phyloP scores from a whole-genome alignment of 1,284 basidiomycete species.

The Coriolopsis trogii region DNA sequence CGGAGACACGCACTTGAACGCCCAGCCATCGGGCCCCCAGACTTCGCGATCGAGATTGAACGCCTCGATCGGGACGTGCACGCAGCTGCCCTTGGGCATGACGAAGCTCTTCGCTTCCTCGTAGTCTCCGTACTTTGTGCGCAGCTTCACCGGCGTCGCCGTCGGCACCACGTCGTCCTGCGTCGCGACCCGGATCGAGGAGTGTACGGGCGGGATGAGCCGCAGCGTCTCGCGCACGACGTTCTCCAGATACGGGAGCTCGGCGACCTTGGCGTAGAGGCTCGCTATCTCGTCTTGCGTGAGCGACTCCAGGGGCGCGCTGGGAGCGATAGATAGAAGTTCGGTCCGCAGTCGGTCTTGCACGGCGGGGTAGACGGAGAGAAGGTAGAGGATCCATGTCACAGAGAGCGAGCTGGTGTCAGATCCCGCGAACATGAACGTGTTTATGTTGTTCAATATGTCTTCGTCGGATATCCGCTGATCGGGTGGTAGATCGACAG shows the following conservation, averaged over 20 bases:
- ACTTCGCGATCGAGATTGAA: conserved; percentile 74
- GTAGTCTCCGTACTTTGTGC: conserved; percentile 45
- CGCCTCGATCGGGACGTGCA: conserved; percentile 77
- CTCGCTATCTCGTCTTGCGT: conserved; percentile 62
- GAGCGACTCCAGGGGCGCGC: conserved; percentile 43
- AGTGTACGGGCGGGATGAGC: conserved; percentile 80
- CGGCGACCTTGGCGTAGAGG: conserved; percentile 57
- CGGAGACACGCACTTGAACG: conserved; percentile 61
- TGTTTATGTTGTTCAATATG: conserved; percentile 81
- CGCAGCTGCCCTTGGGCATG: conserved; percentile 67
- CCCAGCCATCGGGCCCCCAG: conserved; percentile 79
- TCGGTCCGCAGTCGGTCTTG: conserved; percentile 71
- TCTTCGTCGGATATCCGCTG: conserved; percentile 82
- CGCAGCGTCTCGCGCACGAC: conserved; percentile 76
- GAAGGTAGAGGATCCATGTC: conserved; percentile 75
- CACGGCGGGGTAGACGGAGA: conserved; percentile 63
- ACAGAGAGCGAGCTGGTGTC: conserved; percentile 81
- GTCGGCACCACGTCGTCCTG: conserved; percentile 77
- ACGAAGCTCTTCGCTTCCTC: conserved; percentile 46
- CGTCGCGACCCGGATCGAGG: conserved; percentile 73
- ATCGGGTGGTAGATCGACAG: conserved; percentile 61
- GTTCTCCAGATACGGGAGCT: conserved; percentile 76
- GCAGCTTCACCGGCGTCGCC: conserved; percentile 58
- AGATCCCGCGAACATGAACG: conserved; percentile 86
- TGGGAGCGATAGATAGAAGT: conserved; percentile 47